Percentiles rank a stretch among this genome's conserved stretches.
Conservation (phyloP, 1,284 basidiomycete genomes). For the Trametes versicolor region DNA sequence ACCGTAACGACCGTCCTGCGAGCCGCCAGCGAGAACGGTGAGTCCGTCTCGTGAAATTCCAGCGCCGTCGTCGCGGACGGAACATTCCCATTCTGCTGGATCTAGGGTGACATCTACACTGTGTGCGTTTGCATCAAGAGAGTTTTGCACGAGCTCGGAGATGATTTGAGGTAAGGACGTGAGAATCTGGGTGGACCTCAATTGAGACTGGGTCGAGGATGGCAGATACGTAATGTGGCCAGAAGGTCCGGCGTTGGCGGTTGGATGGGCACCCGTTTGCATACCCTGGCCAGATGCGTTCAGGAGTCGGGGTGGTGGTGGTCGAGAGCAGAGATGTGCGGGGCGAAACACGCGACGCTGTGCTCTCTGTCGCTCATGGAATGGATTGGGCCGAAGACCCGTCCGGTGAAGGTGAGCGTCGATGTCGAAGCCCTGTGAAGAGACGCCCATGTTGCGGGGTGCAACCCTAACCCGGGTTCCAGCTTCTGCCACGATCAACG, state of each 20-base stretch:
- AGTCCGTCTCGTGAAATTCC: slow-evolving; percentile 77
- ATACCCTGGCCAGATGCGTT: neutral
- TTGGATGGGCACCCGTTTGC: neutral
- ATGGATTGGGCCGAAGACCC: neutral
- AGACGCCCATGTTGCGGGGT: slow-evolving; percentile 9
- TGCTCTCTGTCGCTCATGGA: neutral
- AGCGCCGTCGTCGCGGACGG: slow-evolving; percentile 84
- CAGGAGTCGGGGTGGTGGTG: too few species aligned
- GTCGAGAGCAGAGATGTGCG: too few species aligned
- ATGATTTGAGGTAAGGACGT: slow-evolving; percentile 83
- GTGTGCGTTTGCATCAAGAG: slow-evolving; percentile 74
- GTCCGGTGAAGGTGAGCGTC: neutral
- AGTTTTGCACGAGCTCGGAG: slow-evolving; percentile 88
- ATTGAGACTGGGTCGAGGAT: slow-evolving; percentile 62
- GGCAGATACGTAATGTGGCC: slow-evolving; percentile 48
- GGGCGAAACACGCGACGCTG: neutral
- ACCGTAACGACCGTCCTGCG: slow-evolving; percentile 73
- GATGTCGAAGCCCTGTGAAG: neutral
- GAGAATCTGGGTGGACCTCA: slow-evolving; percentile 86
- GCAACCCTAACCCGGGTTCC: slow-evolving; percentile 10
- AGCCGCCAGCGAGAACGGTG: slow-evolving; percentile 58
- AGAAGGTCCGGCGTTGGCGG: neutral
- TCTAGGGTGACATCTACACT: slow-evolving; percentile 74
- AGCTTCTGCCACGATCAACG: neutral
- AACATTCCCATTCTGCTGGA: slow-evolving; percentile 77